Evolutionary conservation across 1,139 yeast genomes (phyloP).

Genomic region (Ogataea hybrid): DNA sequence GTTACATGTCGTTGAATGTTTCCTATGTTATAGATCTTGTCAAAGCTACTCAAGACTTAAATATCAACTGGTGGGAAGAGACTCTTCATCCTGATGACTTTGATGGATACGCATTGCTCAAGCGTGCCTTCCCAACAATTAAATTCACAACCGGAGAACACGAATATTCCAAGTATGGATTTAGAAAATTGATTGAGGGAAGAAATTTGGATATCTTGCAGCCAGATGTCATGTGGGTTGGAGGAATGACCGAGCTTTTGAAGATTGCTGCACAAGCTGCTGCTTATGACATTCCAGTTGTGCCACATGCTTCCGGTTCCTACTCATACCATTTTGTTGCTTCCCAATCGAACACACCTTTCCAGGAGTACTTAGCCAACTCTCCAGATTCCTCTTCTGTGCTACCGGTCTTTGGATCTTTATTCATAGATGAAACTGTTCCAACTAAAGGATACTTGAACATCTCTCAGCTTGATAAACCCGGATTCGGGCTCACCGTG

Average conservation of each 20-base stretch:
- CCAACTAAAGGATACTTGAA: constrained; percentile 43
- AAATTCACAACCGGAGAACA: constrained; percentile 53
- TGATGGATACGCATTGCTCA: constrained; percentile 44
- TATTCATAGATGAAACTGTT: constrained; percentile 44
- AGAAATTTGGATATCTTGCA: constrained; percentile 46
- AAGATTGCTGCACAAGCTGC: constrained; percentile 48
- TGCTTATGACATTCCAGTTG: constrained; percentile 51
- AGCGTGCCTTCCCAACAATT: constrained; percentile 44
- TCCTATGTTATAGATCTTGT: constrained; percentile 46
- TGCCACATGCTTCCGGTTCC: constrained; percentile 51
- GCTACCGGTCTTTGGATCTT: constrained; percentile 45
- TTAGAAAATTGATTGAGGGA: constrained; percentile 47
- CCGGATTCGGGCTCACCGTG: constrained; percentile 46
- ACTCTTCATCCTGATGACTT: constrained; percentile 49
- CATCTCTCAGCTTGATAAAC: constrained; percentile 40
- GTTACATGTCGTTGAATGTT: constrained; percentile 49
- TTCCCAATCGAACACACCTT: constrained; percentile 47
- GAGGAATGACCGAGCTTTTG: constrained; percentile 47
- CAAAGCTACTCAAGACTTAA: constrained; percentile 41
- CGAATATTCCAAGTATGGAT: constrained; percentile 49
- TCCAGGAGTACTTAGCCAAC: constrained; percentile 50
- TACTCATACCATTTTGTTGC: constrained; percentile 50
- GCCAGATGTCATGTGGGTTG: constrained; percentile 55
- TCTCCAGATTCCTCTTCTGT: constrained; percentile 47
- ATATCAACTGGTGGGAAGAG: constrained; percentile 52